Conservation (phyloP, 1,139 yeast species). For the Taphrina pruni region DNA sequence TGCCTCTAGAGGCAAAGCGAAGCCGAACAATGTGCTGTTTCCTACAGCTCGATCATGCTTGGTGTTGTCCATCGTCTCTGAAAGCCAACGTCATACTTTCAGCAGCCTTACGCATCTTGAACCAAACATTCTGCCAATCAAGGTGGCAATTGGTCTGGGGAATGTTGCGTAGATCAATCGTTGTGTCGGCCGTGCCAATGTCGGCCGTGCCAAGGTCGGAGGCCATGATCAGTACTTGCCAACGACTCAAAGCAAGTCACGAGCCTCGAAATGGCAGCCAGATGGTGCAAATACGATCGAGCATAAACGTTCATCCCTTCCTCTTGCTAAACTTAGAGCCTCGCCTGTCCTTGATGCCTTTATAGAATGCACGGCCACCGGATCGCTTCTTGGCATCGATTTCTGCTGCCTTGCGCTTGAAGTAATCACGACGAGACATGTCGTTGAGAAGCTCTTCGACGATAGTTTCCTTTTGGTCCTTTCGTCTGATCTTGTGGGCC, state of each 20-base stretch:
- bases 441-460: conserved; percentile 84
- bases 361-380: conserved; percentile 74
- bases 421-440: conserved; percentile 71
- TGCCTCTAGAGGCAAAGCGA: not conserved
- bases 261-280: no score
- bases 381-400: conserved; percentile 76
- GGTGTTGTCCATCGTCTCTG: no score
- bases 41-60: no score
- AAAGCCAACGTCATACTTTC: no score
- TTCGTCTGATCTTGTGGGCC: conserved; percentile 70
- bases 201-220: no score
- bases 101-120: no score
- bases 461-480: conserved; percentile 75
- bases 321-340: conserved; percentile 52
- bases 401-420: conserved; percentile 81
- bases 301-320: conserved; percentile 7
- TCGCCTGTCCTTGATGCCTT: conserved; percentile 68
- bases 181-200: no score
- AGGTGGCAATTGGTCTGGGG: no score
- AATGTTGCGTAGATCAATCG: no score
- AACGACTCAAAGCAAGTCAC: not conserved
- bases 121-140: no score
- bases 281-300: not conserved
- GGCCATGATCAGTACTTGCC: not conserved
- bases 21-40: not conserved